Evolutionary conservation across 805 yeast genomes (phyloP).

Genomic region (Saccharomycopsis lassenensis): DNA sequence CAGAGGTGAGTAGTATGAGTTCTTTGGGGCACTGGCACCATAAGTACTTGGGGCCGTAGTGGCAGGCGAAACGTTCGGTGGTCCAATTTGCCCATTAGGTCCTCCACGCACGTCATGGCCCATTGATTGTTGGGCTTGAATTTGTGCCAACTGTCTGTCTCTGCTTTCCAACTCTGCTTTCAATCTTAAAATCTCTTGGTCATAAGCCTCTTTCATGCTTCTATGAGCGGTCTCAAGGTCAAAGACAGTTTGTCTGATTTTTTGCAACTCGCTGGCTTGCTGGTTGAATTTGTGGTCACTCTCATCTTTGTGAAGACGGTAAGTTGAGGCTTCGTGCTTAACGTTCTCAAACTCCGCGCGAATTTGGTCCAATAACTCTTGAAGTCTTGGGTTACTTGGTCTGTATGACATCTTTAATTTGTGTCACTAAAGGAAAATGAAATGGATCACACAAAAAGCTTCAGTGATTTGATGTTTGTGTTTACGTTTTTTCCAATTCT

Average conservation of each 20-base stretch:
- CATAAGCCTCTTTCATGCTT: conserved; percentile 90
- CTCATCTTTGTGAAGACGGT: conserved; percentile 85
- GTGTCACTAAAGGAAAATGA: too few relatives aligned
- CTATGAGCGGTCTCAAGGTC: conserved; percentile 92
- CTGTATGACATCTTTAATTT: conserved; percentile 6
- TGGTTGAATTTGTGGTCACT: conserved; percentile 82
- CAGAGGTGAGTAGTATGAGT: too few relatives aligned
- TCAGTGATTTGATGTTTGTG: too few relatives aligned
- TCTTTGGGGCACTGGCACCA: too few relatives aligned
- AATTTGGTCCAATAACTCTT: conserved; percentile 83
- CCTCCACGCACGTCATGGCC: too few relatives aligned
- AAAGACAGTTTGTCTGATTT: conserved; percentile 85
- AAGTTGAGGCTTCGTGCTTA: conserved; percentile 67
- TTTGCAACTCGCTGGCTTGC: conserved; percentile 88
- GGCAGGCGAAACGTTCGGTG: too few relatives aligned
- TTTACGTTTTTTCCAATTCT: too few relatives aligned
- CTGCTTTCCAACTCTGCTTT: conserved; percentile 77
- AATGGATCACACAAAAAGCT: too few relatives aligned
- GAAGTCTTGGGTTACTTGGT: conserved; percentile 4
- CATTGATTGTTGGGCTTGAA: conserved; percentile 35
- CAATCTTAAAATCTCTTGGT: conserved; percentile 78
- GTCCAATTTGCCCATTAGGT: conserved; percentile 9
- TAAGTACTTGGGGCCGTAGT: too few relatives aligned
- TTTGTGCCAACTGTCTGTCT: conserved; percentile 45
- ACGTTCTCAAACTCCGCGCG: conserved; percentile 84